A percentile compares a stretch with the other conserved stretches of the same genome.
Conservation (phyloP, 306 rosid species). For the Begonia masoniana region DNA sequence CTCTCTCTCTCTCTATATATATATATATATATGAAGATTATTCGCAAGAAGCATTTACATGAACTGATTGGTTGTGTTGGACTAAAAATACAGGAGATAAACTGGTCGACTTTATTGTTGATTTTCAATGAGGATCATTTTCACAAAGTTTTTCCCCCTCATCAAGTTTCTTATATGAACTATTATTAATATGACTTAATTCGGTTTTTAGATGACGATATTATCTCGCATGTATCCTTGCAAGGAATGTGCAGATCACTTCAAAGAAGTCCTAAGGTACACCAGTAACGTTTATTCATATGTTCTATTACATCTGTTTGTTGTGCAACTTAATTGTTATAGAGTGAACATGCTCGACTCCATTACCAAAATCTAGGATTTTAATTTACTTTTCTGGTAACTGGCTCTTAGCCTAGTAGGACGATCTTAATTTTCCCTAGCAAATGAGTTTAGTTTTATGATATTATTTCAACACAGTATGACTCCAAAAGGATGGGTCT, state of each 20-base stretch:
- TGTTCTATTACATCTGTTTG: neutral
- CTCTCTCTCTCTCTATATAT: neutral
- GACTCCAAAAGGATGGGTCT: too few species aligned
- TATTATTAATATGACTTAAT: conserved; percentile 11
- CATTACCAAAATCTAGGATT: neutral
- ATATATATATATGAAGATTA: too few species aligned
- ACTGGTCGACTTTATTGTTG: too few species aligned
- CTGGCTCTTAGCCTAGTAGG: neutral
- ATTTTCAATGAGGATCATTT: too few species aligned
- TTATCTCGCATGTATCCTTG: conserved; percentile 81
- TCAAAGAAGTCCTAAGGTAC: conserved; percentile 72
- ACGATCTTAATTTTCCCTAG: too few species aligned
- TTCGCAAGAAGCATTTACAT: too few species aligned
- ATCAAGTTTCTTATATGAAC: conserved; percentile 1
- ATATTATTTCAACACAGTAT: too few species aligned
- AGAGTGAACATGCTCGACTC: neutral
- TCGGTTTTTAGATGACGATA: conserved; percentile 47
- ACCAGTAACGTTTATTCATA: too few species aligned
- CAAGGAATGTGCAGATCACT: conserved; percentile 90
- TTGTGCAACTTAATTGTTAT: neutral
- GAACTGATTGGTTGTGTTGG: too few species aligned
- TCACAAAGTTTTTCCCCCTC: too few species aligned
- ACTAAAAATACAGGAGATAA: too few species aligned
- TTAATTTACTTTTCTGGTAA: neutral
- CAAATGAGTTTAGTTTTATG: too few species aligned